Evolutionary conservation across 371 early-diverging fungal genomes (phyloP), one percentile per base, ranked within the genome.

Genomic region (Blakeslea trispora): DNA sequence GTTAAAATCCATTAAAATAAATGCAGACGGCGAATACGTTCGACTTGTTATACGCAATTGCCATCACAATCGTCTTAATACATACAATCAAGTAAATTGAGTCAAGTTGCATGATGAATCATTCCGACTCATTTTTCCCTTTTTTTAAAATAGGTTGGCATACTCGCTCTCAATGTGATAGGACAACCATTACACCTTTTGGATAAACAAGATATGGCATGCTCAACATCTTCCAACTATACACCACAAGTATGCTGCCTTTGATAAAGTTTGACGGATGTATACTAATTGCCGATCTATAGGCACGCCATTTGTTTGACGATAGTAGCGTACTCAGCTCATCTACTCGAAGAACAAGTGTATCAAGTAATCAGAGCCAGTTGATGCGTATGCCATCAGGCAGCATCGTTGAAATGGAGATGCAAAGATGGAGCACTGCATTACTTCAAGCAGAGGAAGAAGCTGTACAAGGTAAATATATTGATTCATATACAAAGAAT

Each of bases 1-100:
- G 58, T 72, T 91, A 31, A 87, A 88, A 64, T 86, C 91, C 0
- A 84, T 92, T 49, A 86, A 86, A 53, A 66, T 91, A 32, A 84
- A 90, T 49, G 84, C 80, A 41, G 80, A 84, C 45, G 83, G 86
- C 44, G 87, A 89, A 63, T 88, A 81, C 55, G 68, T 92, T 32
- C 81, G 90, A 48, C 57, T 92, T 5, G 84, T 87, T 10, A 69
- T 87, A 23, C 82, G 86, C 49, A 81, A 83, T 40, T 89, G 88
- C 63, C 79, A 88, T 67, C 75, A 81, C 53, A 92, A 92, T 55
- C 63, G 74, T 28, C 52, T 89, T 24, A 92, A 92, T 63, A 79
- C 85, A 28, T 86, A 87, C 60, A 88, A 90, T 55, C 92, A 92
- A 72, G 91, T 86, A 77, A 44, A 23, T 3, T 37, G 32, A 6